Conservation (phyloP, 805 yeast species). For the Candida loeiensis region DNA sequence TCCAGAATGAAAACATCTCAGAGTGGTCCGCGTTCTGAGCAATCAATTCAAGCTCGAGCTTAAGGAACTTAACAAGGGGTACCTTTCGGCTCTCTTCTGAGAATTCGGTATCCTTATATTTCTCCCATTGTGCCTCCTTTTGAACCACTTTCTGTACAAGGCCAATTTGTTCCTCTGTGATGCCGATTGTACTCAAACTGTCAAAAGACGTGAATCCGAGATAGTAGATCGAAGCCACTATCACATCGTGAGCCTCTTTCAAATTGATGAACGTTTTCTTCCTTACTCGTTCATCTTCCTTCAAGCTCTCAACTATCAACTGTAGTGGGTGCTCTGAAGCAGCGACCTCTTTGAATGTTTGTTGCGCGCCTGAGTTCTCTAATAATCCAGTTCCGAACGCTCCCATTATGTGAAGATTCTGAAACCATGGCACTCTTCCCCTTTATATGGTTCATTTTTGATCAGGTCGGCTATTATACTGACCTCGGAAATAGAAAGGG, state of each 20-base stretch:
- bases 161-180: background rate
- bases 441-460: too few relatives aligned
- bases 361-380: background rate
- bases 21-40: background rate
- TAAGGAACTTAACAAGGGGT: background rate
- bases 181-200: background rate
- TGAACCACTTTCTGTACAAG: background rate
- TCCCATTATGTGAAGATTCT: too few relatives aligned
- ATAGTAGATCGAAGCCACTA: background rate
- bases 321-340: background rate
- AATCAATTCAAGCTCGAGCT: background rate
- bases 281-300: background rate
- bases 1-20: conserved; percentile 1
- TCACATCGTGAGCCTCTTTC: background rate
- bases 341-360: background rate
- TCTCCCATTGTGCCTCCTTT: background rate
- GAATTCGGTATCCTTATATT: background rate
- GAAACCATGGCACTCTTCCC: too few relatives aligned
- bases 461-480: too few relatives aligned
- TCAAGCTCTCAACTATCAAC: background rate
- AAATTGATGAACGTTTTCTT: background rate
- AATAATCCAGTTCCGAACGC: background rate
- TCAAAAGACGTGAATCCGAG: background rate
- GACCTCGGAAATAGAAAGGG: background rate
- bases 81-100: background rate